phyloP scores from a whole-genome alignment of 495 filamentous ascomycete species.

The Gamarada debralockiae region DNA sequence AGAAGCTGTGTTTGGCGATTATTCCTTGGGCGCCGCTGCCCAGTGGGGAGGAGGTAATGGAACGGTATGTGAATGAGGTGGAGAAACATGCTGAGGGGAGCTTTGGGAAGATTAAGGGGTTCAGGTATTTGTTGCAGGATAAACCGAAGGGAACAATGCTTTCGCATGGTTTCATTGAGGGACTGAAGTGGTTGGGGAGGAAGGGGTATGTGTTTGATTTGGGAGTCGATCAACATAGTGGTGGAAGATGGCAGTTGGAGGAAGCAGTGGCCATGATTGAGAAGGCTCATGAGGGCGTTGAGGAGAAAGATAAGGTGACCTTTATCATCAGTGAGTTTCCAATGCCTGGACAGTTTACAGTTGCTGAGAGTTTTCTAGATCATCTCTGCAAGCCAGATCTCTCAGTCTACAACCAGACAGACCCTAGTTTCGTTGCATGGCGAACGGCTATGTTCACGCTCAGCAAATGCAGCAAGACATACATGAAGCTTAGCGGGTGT shows the following conservation, averaged over 20 bases:
- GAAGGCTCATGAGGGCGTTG: constrained; percentile 52
- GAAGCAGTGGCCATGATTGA: constrained; percentile 70
- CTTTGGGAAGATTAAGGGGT: constrained; percentile 55
- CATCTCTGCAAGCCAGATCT: constrained; percentile 88
- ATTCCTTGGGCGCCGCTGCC: constrained; percentile 81
- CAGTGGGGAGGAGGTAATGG: constrained; percentile 46
- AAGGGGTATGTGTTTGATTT: constrained; percentile 70
- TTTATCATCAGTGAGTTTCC: constrained; percentile 64
- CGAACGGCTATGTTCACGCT: constrained; percentile 53
- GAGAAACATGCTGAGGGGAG: constrained; percentile 43
- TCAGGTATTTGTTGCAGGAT: constrained; percentile 78
- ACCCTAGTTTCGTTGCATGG: constrained; percentile 55
- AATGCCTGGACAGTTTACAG: constrained; percentile 1
- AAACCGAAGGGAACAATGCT: constrained; percentile 62
- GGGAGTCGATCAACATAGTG: constrained; percentile 68
- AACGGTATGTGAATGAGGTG: constrained; percentile 47
- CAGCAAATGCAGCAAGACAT: constrained; percentile 54
- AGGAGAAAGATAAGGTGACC: constrained; percentile 53
- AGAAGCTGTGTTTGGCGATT: constrained; percentile 55
- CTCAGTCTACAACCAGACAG: constrained; percentile 39
- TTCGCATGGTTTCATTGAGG: constrained; percentile 56
- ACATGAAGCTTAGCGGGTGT: constrained; percentile 84
- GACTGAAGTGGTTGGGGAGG: constrained; percentile 63
- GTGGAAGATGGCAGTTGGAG: constrained; percentile 67
- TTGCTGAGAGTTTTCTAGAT: constrained; percentile 31